These are phyloP conservation scores for Malassezia restricta DNA, from an alignment of 1,284 basidiomycete genomes.

Conservation along the genomic window DNA sequence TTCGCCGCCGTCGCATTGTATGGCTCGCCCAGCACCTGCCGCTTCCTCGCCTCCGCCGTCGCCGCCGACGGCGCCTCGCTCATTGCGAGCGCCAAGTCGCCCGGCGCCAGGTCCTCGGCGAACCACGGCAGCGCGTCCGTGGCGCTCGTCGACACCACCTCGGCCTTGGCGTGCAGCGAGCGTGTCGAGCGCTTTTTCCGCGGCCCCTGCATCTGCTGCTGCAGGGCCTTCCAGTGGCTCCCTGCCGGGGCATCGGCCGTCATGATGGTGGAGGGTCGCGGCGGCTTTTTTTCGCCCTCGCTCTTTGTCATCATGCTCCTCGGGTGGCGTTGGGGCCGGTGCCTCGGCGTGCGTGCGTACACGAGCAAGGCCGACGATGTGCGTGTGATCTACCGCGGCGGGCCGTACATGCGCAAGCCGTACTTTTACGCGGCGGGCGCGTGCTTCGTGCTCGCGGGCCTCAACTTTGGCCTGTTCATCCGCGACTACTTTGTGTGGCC, in stretches of 20 bases:
- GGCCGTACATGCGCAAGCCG: slow-evolving; percentile 12
- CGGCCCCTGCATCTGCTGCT: slow-evolving; percentile 18
- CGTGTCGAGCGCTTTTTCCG: not conserved
- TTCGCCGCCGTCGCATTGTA: slow-evolving; percentile 18
- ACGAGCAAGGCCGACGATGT: not conserved
- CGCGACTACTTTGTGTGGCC: slow-evolving; percentile 17
- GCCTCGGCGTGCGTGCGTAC: not conserved
- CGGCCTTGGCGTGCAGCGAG: not conserved
- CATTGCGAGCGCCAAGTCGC: slow-evolving; percentile 31
- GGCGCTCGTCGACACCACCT: not conserved
- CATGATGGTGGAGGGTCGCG: not conserved
- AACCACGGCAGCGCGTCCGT: slow-evolving; percentile 30
- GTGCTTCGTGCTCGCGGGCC: slow-evolving; percentile 11
- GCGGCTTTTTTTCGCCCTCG: not conserved
- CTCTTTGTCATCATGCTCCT: not conserved
- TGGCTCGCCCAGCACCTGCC: slow-evolving; percentile 26
- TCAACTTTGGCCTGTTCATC: slow-evolving; percentile 16
- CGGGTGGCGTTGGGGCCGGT: not conserved
- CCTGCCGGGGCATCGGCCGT: slow-evolving; percentile 12
- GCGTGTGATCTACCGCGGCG: slow-evolving; percentile 15
- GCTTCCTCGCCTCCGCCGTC: slow-evolving; percentile 19
- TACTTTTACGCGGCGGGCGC: slow-evolving; percentile 10
- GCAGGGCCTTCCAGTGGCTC: slow-evolving; percentile 39
- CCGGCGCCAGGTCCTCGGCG: slow-evolving; percentile 35
- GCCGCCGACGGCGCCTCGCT: slow-evolving; percentile 11